Percentiles rank a stretch among this genome's conserved stretches.
These are phyloP conservation scores for Jatropha multifida DNA, from an alignment of 441 rosid species.

Conservation along the genomic window DNA sequence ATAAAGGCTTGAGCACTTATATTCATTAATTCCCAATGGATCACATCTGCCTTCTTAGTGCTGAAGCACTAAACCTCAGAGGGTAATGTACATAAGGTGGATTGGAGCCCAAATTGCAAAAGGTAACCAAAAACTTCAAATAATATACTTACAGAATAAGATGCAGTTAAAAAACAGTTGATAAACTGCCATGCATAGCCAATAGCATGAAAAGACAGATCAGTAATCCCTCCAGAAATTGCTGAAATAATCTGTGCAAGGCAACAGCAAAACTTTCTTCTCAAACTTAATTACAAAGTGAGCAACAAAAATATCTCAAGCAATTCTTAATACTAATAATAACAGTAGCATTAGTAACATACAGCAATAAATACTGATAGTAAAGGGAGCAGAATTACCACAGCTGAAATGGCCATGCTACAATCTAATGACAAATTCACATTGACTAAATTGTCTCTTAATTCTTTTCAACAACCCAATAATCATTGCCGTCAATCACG, in stretches of 20 bases:
- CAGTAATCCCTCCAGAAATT: conserved; percentile 94
- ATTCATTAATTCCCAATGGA: background rate
- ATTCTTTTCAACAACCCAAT: background rate
- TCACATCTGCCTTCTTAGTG: background rate
- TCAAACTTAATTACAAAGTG: background rate
- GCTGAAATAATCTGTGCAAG: conserved; percentile 85
- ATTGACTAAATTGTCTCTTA: background rate
- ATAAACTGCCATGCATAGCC: conserved; percentile 94
- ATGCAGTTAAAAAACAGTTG: conserved; percentile 90
- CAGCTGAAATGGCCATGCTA: background rate
- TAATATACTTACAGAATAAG: conserved; percentile 79
- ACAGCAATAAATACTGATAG: background rate
- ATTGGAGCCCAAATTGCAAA: background rate
- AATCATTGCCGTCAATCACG: background rate
- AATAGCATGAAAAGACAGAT: conserved; percentile 82
- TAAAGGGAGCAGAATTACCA: background rate
- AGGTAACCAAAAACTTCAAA: conserved; percentile 1
- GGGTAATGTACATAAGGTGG: background rate
- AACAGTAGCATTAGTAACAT: background rate
- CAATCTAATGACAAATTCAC: background rate
- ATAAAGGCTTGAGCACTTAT: conserved; percentile 1
- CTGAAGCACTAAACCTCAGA: conserved; percentile 6
- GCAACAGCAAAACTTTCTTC: conserved; percentile 18
- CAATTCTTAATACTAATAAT: background rate
- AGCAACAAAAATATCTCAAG: background rate